Evolutionary conservation across 2,329 filamentous ascomycete genomes (phyloP).

Genomic region (Byssoonygena ceratinophila): DNA sequence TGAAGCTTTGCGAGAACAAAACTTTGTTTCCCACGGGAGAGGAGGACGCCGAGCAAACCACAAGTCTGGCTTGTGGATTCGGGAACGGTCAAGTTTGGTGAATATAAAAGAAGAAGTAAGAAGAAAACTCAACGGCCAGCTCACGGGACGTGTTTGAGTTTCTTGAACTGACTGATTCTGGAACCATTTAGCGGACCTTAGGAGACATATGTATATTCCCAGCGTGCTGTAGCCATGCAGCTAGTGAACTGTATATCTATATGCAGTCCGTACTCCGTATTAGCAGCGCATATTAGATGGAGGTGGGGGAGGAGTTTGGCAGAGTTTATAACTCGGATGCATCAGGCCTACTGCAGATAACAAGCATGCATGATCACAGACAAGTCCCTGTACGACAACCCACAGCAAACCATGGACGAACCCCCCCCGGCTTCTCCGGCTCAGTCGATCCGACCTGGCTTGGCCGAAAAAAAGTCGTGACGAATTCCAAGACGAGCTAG

Average conservation of each 20-base stretch:
- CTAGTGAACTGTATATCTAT: background rate
- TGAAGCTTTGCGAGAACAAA: too few relatives aligned
- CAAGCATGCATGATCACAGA: too few relatives aligned
- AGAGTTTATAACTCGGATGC: too few relatives aligned
- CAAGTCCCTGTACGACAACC: background rate
- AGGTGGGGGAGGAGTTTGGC: too few relatives aligned
- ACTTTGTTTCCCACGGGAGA: too few relatives aligned
- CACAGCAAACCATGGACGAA: background rate
- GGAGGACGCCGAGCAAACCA: background rate
- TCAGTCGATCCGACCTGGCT: conserved; percentile 3
- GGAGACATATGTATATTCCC: background rate
- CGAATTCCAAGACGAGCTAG: background rate
- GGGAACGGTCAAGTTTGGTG: background rate
- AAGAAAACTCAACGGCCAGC: background rate
- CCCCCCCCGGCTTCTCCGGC: background rate
- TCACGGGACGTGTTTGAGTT: conserved; percentile 1
- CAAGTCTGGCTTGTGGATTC: background rate
- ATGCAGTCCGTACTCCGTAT: too few relatives aligned
- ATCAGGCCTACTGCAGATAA: too few relatives aligned
- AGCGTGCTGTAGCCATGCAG: too few relatives aligned
- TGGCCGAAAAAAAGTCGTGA: background rate
- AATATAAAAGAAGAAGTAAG: background rate
- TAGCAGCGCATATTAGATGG: too few relatives aligned
- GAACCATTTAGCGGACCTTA: background rate
- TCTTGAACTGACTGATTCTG: background rate